Percentiles rank a stretch among this genome's conserved stretches.
Conservation (phyloP, 352 stramenopile species). For the Peronospora belbahrii region DNA sequence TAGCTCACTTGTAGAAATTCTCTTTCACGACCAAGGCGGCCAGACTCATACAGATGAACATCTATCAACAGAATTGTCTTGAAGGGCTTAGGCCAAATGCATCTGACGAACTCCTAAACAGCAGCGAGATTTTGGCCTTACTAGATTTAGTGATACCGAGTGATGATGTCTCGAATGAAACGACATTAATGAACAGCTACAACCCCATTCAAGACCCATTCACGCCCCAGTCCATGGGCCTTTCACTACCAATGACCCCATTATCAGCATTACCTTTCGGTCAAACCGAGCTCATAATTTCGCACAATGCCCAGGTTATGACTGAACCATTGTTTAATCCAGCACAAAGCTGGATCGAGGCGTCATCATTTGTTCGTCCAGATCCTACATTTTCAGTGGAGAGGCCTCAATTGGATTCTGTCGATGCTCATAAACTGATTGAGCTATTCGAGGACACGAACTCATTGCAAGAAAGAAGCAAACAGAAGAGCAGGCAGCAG, state of each 20-base stretch:
- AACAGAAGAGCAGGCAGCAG: neutral
- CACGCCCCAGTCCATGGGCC: neutral
- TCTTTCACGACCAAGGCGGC: conserved; percentile 8
- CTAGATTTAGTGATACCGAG: conserved; percentile 23
- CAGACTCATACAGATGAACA: conserved; percentile 12
- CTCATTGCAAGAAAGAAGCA: neutral
- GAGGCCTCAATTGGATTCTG: neutral
- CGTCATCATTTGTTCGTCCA: neutral
- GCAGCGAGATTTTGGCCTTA: conserved; percentile 11
- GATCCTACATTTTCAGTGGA: neutral
- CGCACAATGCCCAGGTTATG: neutral
- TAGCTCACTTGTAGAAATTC: conserved; percentile 25
- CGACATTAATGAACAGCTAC: conserved; percentile 1
- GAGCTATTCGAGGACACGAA: conserved; percentile 1
- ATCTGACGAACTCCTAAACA: neutral
- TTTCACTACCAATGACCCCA: neutral
- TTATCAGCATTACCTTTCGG: neutral
- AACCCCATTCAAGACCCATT: neutral
- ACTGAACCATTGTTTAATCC: neutral
- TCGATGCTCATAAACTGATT: neutral
- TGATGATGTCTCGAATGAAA: conserved; percentile 4
- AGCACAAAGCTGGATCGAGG: neutral
- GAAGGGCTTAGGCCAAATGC: neutral
- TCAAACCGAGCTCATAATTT: conserved; percentile 2
- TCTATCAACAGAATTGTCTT: conserved; percentile 4